These are phyloP conservation scores for Cymbopogon flexuosus DNA, from an alignment of 202 grass and related monocot species.

Conservation along the genomic window DNA sequence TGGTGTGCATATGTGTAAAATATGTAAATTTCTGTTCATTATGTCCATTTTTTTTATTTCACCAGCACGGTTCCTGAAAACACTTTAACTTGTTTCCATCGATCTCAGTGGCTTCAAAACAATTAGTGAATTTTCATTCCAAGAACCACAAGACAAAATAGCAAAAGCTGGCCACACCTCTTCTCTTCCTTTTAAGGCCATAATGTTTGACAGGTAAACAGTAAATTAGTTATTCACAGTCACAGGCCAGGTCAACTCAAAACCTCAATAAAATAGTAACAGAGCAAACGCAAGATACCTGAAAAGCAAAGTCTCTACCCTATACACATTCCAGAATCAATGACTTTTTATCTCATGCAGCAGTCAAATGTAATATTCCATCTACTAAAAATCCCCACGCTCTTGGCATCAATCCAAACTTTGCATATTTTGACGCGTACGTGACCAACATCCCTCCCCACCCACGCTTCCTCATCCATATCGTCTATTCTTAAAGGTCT, in stretches of 20 bases:
- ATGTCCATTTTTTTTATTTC: not conserved
- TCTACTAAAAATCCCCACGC: not conserved
- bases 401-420: not conserved
- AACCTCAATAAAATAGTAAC: not conserved
- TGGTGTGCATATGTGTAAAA: constrained; percentile 37
- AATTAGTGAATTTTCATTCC: not conserved
- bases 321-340: not conserved
- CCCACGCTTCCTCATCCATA: no score
- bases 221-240: not conserved
- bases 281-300: not conserved
- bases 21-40: constrained; percentile 4
- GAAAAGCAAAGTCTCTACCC: no score
- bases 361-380: no score
- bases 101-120: not conserved
- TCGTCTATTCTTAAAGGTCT: no score
- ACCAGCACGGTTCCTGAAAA: not conserved
- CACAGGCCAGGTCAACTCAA: not conserved
- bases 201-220: not conserved
- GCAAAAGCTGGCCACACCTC: not conserved
- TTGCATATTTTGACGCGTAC: not conserved
- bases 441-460: not conserved
- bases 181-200: not conserved
- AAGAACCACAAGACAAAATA: not conserved
- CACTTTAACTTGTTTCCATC: not conserved
- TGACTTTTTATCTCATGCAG: not conserved